phyloP scores from a whole-genome alignment of 2,329 filamentous ascomycete genomes.

The Pyricularia sp. region DNA sequence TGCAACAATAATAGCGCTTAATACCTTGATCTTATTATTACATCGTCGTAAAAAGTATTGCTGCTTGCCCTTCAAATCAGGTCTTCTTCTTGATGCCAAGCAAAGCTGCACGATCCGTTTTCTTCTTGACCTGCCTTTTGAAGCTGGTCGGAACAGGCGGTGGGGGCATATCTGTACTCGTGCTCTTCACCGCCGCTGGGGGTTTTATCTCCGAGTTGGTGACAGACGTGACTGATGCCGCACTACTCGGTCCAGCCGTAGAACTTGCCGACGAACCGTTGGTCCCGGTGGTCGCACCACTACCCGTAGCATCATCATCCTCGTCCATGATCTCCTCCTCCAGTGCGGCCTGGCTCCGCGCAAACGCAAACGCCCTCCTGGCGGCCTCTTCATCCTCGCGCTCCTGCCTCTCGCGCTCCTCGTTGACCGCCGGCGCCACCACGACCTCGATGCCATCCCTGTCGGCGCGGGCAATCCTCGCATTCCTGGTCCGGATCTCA shows the following conservation, averaged over 20 bases:
- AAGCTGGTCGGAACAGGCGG: conserved; percentile 52
- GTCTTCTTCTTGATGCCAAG: conserved; percentile 83
- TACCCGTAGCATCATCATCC: conserved; percentile 42
- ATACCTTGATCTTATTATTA: background rate
- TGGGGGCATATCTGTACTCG: conserved; percentile 17
- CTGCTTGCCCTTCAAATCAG: background rate
- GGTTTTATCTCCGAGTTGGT: background rate
- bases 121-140: conserved; percentile 71
- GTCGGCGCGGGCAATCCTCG: conserved; percentile 68
- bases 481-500: conserved; percentile 88
- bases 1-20: background rate
- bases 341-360: conserved; percentile 35
- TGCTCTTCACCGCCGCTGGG: conserved; percentile 9
- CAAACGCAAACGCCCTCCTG: conserved; percentile 63
- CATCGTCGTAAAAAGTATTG: background rate
- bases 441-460: conserved; percentile 51
- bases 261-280: conserved; percentile 17
- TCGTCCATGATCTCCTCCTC: conserved; percentile 27
- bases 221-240: background rate
- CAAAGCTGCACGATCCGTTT: conserved; percentile 67
- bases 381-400: conserved; percentile 78
- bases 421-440: conserved; percentile 41
- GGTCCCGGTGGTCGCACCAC: conserved; percentile 14
- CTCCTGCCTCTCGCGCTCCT: conserved; percentile 59
- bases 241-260: conserved; percentile 6